Conservation (phyloP, 1,284 basidiomycete species). For the Puccinia novopanici region DNA sequence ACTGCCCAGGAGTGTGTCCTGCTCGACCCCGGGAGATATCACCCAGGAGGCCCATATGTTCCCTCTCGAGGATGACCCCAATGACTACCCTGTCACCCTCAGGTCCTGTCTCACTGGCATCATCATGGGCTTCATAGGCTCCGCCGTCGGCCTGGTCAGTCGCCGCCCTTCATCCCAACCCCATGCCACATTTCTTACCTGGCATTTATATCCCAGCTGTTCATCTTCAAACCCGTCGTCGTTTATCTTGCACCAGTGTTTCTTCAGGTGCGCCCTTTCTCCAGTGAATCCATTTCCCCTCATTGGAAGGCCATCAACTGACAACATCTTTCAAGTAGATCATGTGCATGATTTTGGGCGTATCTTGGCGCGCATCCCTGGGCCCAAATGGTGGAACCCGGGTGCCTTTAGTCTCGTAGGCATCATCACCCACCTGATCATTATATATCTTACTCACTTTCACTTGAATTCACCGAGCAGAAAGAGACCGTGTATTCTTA, state of each 20-base stretch:
- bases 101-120: constrained; percentile 14
- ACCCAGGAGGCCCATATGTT: constrained; percentile 22
- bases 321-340: constrained; percentile 13
- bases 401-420: constrained; percentile 41
- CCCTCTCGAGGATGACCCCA: constrained; percentile 24
- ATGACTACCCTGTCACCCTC: not conserved
- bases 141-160: constrained; percentile 23
- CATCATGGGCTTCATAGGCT: constrained; percentile 2
- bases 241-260: constrained; percentile 35
- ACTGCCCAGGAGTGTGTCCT: not conserved
- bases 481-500: constrained; percentile 47
- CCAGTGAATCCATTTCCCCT: no score
- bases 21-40: not conserved
- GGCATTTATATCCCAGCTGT: no score
- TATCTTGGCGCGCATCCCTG: constrained; percentile 30
- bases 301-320: no score
- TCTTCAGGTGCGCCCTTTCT: constrained; percentile 18
- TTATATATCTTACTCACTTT: no score
- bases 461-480: no score
- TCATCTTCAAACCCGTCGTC: constrained; percentile 44
- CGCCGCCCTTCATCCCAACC: no score
- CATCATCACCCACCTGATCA: no score
- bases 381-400: constrained; percentile 49
- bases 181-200: no score
- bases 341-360: constrained; percentile 27